phyloP scores from a whole-genome alignment of 2,329 filamentous ascomycete genomes.

The Nemania serpens region DNA sequence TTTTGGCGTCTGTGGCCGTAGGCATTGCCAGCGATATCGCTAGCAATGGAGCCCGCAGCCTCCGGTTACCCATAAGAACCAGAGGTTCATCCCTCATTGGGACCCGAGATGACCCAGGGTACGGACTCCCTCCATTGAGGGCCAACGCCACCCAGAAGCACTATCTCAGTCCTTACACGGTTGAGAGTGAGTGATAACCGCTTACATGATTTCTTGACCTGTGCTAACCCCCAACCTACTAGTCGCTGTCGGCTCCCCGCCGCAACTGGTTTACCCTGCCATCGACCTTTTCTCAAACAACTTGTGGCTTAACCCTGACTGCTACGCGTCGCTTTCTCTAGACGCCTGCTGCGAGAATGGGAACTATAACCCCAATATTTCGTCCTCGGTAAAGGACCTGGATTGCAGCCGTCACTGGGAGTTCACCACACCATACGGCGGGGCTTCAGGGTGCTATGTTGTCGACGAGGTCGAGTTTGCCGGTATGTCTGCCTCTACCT shows the following conservation, averaged over 20 bases:
- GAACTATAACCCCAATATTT: slow-evolving; percentile 23
- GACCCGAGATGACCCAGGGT: slow-evolving; percentile 17
- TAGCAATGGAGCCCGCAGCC: slow-evolving; percentile 9
- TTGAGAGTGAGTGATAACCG: slow-evolving; percentile 17
- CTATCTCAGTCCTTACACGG: slow-evolving; percentile 30
- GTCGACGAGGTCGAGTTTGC: slow-evolving; percentile 24
- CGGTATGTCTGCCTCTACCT: slow-evolving; percentile 7
- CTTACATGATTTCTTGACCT: neutral
- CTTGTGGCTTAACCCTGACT: slow-evolving; percentile 31
- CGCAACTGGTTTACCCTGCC: slow-evolving; percentile 25
- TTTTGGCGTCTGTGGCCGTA: slow-evolving; percentile 13
- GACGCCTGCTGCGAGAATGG: slow-evolving; percentile 24
- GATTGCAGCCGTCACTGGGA: slow-evolving; percentile 20
- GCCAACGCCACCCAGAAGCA: slow-evolving; percentile 23
- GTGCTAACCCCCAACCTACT: slow-evolving; percentile 1
- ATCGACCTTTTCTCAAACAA: slow-evolving; percentile 26
- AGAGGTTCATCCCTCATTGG: slow-evolving; percentile 2
- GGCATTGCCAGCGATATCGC: slow-evolving; percentile 8
- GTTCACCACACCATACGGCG: slow-evolving; percentile 10
- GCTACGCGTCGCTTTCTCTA: slow-evolving; percentile 3
- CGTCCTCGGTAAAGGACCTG: slow-evolving; percentile 3
- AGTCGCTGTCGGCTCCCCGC: slow-evolving; percentile 28
- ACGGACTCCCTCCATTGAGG: slow-evolving; percentile 17
- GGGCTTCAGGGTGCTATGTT: slow-evolving; percentile 24
- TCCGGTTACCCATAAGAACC: slow-evolving; percentile 19